phyloP scores from a whole-genome alignment of 1,139 yeast species.

The Nakaseomyces bracarensis region DNA sequence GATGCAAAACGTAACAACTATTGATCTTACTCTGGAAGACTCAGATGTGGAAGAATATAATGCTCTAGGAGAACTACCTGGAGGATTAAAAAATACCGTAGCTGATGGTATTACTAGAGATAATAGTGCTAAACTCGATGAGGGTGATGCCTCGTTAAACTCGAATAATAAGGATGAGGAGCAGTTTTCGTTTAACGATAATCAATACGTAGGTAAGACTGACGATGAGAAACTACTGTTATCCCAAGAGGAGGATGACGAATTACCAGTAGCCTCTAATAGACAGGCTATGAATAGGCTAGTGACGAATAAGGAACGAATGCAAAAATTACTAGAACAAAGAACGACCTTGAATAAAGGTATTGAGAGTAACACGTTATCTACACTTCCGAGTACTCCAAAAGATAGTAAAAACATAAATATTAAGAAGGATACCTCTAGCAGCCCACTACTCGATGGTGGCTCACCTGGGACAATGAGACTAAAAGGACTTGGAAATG shows the following conservation, averaged over 20 bases:
- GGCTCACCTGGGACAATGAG: background rate
- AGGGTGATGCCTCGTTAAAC: background rate
- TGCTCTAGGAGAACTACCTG: conserved; percentile 1
- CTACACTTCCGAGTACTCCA: background rate
- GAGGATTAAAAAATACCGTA: background rate
- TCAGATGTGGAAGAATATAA: conserved; percentile 12
- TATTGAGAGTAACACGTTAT: background rate
- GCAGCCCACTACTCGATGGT: background rate
- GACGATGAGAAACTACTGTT: no score
- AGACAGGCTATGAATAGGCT: background rate
- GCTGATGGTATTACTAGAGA: background rate
- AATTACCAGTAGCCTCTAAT: background rate
- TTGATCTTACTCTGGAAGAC: conserved; percentile 20
- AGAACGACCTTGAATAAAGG: background rate
- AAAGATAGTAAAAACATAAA: background rate
- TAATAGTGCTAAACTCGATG: background rate
- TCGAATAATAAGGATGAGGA: background rate
- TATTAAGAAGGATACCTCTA: background rate
- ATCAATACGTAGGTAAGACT: no score
- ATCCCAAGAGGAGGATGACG: no score
- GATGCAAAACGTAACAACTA: conserved; percentile 14
- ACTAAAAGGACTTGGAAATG: conserved; percentile 1
- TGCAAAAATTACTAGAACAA: background rate
- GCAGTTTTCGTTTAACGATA: no score
- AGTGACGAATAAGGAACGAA: conserved; percentile 1